Conservation (phyloP, 23 red algal species). For the Gracilariopsis chorda region DNA sequence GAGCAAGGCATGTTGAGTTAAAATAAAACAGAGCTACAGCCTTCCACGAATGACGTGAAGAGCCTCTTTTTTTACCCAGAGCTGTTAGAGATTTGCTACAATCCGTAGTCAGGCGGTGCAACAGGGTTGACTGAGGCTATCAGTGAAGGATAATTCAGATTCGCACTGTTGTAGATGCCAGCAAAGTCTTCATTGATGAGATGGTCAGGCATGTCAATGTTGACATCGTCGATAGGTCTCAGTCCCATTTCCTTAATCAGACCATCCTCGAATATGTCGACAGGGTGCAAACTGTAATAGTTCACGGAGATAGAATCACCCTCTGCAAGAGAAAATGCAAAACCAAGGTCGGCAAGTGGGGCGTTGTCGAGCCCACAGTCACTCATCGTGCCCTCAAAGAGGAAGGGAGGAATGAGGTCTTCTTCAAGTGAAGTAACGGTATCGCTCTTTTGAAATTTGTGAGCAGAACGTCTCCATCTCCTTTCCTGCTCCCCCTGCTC, state of each 20-base stretch:
- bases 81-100: neutral
- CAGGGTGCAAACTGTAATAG: neutral
- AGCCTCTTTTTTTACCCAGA: slow-evolving; percentile 5
- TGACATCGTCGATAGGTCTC: neutral
- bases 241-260: neutral
- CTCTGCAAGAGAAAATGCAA: neutral
- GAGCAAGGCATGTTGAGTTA: neutral
- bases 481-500: too few species aligned
- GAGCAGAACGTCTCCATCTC: slow-evolving; percentile 18
- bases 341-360: slow-evolving; percentile 22
- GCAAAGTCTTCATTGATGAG: neutral
- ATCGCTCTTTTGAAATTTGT: slow-evolving; percentile 26
- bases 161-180: slow-evolving; percentile 19
- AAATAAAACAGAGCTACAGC: neutral
- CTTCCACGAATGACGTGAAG: neutral
- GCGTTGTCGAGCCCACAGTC: slow-evolving; percentile 25
- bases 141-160: slow-evolving; percentile 25
- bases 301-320: neutral
- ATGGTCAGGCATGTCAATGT: neutral
- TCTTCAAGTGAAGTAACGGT: neutral
- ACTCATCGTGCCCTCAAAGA: slow-evolving; percentile 2
- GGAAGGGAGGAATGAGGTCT: slow-evolving; percentile 23
- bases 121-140: slow-evolving; percentile 51
- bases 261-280: neutral
- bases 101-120: slow-evolving; percentile 48